phyloP scores from a whole-genome alignment of 163 green algal genomes.

The Trebouxiophyceae sp. region DNA sequence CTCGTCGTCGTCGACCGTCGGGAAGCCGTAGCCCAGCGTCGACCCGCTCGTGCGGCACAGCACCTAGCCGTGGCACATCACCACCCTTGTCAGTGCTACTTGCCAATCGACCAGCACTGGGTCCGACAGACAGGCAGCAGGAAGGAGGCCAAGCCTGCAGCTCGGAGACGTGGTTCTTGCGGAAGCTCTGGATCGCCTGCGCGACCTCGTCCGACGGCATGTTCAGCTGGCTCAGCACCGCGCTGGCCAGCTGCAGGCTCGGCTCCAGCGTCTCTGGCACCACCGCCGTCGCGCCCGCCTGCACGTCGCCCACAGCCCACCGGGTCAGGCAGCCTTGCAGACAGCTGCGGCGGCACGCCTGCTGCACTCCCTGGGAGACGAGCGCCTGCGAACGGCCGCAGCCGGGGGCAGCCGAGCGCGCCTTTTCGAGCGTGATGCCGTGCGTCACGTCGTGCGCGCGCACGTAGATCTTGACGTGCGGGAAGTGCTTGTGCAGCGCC shows the following conservation, averaged over 20 bases:
- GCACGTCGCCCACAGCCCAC: too few species aligned
- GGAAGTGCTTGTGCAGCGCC: conserved; percentile 93
- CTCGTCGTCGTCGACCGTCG: conserved; percentile 3
- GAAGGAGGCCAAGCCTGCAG: conserved; percentile 35
- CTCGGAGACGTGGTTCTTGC: conserved; percentile 71
- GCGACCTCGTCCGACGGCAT: conserved; percentile 75
- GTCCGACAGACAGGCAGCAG: too few species aligned
- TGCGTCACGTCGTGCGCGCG: conserved; percentile 91
- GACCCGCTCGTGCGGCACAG: conserved; percentile 20
- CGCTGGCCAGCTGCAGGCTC: conserved; percentile 88
- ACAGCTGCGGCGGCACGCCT: too few species aligned
- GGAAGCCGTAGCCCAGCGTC: conserved; percentile 19
- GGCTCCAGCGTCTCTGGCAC: conserved; percentile 97
- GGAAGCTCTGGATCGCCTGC: conserved; percentile 71
- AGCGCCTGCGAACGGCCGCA: too few species aligned
- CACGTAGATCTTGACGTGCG: conserved; percentile 90
- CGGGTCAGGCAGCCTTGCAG: too few species aligned
- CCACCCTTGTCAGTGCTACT: too few species aligned
- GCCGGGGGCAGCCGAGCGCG: too few species aligned
- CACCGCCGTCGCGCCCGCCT: conserved; percentile 62
- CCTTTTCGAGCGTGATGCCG: conserved; percentile 89
- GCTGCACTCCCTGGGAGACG: too few species aligned
- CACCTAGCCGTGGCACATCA: conserved; percentile 13
- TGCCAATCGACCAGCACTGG: too few species aligned
- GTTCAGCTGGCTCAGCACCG: conserved; percentile 71